Base-by-base conservation (phyloP, 805 yeast genomes). In the Ogataea saltuana region DNA sequence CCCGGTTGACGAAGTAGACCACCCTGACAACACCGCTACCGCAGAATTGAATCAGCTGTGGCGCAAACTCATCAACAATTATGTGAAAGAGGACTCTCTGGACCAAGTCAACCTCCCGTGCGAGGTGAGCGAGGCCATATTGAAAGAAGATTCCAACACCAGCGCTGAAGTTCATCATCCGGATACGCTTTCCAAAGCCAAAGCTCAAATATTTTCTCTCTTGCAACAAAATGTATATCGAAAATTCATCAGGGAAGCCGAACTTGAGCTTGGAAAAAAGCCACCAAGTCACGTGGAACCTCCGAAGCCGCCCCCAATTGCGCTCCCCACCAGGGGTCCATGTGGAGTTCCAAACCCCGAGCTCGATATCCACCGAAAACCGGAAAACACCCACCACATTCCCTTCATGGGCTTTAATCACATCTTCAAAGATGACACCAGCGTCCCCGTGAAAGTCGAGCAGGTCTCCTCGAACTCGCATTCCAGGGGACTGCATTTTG, bases 41-140 rank as follows among this genome's bases (percentile, higher is more conserved):
- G 6, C 4, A 5, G 5, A 19, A 6, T 25, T 48, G 9, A 30
- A 31, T 2, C 21, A 33, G n/a, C 22, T 27, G 12, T 59, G 61
- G 59, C 33, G 22, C 6, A 26, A 53, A 40, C 70, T 78, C 31
- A 57, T 78, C 13, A 46, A 53, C 17, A 58, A 53, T n/a, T 78
- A 69, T 53, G 67, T 78, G 29, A 44, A 50, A 10, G 64, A 62
- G 11, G 67, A 74, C 42, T 65, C 82, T 1, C 69, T 71, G 2
- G 64, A 63, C 30, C 80, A 78, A 55, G 67, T 78, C 45, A 78
- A 78, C 55, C 49, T 78, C 18, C 72, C 80, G 0, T 55, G 64
- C 45, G 62, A 65, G 6, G 60, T 74, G 3, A 64, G 58, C 46
- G 56, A 63, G 12, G 53, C 50, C 15, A 47, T 64, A n/a, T 43